Base-by-base conservation (phyloP, 768 basidiomycete species). In the Cystofilobasidium ferigula region DNA sequence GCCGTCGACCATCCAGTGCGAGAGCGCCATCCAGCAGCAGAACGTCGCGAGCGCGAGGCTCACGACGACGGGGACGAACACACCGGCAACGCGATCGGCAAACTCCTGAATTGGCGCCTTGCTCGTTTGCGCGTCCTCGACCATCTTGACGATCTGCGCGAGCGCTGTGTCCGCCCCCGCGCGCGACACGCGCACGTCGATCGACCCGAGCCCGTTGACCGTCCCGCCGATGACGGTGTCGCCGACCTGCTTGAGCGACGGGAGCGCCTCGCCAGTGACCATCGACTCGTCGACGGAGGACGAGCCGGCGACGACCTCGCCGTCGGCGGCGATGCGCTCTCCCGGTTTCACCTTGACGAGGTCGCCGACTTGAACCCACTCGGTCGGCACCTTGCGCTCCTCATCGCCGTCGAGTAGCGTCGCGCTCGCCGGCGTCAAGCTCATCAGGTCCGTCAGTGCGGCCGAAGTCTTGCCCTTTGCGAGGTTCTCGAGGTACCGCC, bases 61-160 rank as follows among this genome's bases (percentile, higher is more conserved):
- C 72, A 98, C 86, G 72, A 98, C 93, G 34, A 85, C 78, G 0
- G 95, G 95, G 0, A 99, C 93, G 74, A 99, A 98, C 78, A 86
- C 86, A 14, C 95, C 95, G 0, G 95, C 94, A 51, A 95, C 85
- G 61, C 81, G 84, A 76, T 99, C 95, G 4, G 92, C 92, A 76
- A 97, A 95, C 5, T 88, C 89, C 73, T 99, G 95, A 69, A 99
- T 97, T 13, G 95, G 95, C 2, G 95, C 94, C 75, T 98, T 98
- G 65, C 86, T 88, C 3, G 93, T 98, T 77, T 98, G 95, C 1
- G 95, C 95, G 47, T 98, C 92, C 74, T 98, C 93, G 69, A 99
- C 95, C 62, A 98, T 85, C 71, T 85, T 85, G 67, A 98, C 94
- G 69, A 99, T 97, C 77, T 98, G 95, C 4, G 92, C 83, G 13